Evolutionary conservation across 2,329 filamentous ascomycete species (phyloP).

Genomic region (Aspergillus brasiliensis): DNA sequence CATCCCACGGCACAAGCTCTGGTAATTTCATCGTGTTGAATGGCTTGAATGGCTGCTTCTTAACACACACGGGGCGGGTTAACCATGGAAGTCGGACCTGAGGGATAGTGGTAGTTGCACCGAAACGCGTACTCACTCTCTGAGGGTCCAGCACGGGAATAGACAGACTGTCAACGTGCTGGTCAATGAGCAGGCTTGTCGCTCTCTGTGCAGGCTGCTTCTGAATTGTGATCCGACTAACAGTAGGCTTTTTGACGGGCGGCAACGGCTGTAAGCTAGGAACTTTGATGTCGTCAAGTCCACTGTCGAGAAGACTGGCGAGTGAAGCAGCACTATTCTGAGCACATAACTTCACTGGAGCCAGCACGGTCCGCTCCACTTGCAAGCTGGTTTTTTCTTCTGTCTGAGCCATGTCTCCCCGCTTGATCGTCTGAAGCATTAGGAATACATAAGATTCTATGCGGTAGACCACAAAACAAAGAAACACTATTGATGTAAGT

Average conservation of each 20-base stretch:
- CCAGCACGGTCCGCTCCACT: not conserved
- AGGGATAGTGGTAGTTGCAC: not conserved
- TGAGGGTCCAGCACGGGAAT: slow-evolving; percentile 19
- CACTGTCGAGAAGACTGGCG: slow-evolving; percentile 18
- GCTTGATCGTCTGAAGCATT: not conserved
- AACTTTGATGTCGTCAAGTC: slow-evolving; percentile 22
- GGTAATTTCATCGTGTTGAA: not conserved
- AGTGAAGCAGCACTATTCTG: not conserved
- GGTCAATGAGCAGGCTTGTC: slow-evolving; percentile 10
- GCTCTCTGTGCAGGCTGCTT: not conserved
- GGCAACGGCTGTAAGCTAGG: slow-evolving; percentile 15
- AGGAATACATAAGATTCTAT: not conserved
- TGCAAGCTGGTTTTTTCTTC: not conserved
- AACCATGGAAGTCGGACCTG: not conserved
- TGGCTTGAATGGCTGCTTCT: not conserved
- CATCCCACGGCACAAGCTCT: slow-evolving; percentile 22
- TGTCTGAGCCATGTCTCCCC: not conserved
- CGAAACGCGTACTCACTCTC: slow-evolving; percentile 9
- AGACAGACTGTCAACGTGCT: slow-evolving; percentile 13
- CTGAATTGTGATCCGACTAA: not conserved
- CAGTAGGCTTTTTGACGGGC: not conserved
- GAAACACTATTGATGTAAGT: not conserved
- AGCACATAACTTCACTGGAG: not conserved
- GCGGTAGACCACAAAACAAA: not conserved
- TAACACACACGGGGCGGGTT: not conserved